Evolutionary conservation across 371 early-diverging fungal genomes (phyloP).

Genomic region (Lichtheimia corymbifera): DNA sequence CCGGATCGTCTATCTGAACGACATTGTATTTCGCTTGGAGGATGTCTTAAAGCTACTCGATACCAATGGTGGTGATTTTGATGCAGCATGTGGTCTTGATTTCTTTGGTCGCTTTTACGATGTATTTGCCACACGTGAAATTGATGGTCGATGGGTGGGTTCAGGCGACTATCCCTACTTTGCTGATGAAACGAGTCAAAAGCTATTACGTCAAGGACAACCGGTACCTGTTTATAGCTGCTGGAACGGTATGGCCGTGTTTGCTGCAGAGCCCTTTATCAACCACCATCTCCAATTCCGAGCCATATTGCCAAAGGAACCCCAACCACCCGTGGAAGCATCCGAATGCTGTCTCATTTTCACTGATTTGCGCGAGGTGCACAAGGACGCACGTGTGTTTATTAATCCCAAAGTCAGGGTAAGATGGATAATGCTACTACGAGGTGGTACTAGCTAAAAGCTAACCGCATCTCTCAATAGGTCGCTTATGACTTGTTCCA

Average conservation of each 20-base stretch:
- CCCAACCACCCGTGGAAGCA: constrained; percentile 19
- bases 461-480: constrained; percentile 7
- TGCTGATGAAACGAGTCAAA: constrained; percentile 13
- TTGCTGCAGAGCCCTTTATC: constrained; percentile 6
- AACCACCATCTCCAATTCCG: constrained; percentile 16
- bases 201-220: constrained; percentile 11
- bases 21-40: constrained; percentile 19
- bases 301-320: constrained; percentile 20
- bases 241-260: constrained; percentile 33
- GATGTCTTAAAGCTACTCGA: constrained; percentile 25
- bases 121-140: constrained; percentile 30
- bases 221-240: constrained; percentile 33
- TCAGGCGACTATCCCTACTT: constrained; percentile 31
- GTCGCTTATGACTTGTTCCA: constrained; percentile 26
- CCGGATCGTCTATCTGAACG: constrained; percentile 29
- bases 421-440: constrained; percentile 1
- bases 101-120: constrained; percentile 32
- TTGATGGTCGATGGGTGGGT: constrained; percentile 21
- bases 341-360: constrained; percentile 31
- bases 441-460: background rate
- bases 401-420: constrained; percentile 28
- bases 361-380: constrained; percentile 18
- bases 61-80: constrained; percentile 22
- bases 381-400: constrained; percentile 15
- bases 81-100: constrained; percentile 32